Evolutionary conservation across 179 eudicot species (phyloP).

Genomic region (Spinacia oleracea): DNA sequence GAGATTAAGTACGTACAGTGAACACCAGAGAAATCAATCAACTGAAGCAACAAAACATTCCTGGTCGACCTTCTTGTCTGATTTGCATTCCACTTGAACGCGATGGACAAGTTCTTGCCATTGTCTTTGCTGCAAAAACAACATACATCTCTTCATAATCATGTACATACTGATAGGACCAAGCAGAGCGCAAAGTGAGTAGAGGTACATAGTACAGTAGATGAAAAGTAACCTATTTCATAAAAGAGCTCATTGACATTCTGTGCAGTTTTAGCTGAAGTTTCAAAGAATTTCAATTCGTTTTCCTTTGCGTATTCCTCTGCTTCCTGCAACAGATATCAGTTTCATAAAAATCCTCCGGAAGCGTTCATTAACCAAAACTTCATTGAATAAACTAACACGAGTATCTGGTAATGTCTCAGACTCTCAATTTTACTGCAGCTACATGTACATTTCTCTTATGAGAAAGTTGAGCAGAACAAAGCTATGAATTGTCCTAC

Average conservation of each 20-base stretch:
- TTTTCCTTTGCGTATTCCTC: constrained; percentile 67
- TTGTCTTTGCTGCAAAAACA: constrained; percentile 47
- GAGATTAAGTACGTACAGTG: neutral
- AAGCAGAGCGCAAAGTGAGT: too few species aligned
- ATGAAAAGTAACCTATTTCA: constrained; percentile 48
- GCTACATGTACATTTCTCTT: neutral
- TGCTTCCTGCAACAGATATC: constrained; percentile 48
- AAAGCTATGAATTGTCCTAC: neutral
- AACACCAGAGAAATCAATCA: constrained; percentile 35
- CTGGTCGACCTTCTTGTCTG: constrained; percentile 35
- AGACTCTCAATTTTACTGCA: constrained; percentile 17
- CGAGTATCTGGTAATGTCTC: constrained; percentile 11
- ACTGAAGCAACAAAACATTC: constrained; percentile 50
- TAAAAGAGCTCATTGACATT: constrained; percentile 73
- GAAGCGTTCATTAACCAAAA: neutral
- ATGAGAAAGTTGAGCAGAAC: neutral
- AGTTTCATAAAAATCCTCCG: neutral
- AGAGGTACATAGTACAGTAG: neutral
- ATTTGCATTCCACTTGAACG: constrained; percentile 49
- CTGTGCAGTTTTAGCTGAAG: constrained; percentile 75
- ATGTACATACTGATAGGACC: too few species aligned
- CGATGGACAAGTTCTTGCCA: constrained; percentile 44
- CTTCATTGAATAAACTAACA: neutral
- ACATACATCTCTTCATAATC: too few species aligned
- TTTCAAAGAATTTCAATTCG: constrained; percentile 59